Evolutionary conservation across 139 green algal species (phyloP).

Genomic region (Desmodesmus armatus): DNA sequence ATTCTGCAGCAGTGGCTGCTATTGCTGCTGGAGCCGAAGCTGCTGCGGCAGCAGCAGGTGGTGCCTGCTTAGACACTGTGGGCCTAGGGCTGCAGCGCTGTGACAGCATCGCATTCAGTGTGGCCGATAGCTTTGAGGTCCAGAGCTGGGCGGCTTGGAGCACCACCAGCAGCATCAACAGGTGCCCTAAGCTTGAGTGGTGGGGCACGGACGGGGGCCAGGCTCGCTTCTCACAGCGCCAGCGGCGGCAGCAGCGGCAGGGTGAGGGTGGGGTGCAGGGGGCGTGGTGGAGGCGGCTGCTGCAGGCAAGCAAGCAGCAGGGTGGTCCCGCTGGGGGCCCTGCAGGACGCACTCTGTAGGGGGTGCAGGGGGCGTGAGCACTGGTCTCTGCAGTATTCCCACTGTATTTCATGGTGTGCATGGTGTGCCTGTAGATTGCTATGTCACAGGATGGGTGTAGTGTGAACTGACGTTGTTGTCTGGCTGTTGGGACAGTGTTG

Average conservation of each 20-base stretch:
- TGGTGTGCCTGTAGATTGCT: too few species aligned
- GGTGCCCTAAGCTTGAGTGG: constrained; percentile 28
- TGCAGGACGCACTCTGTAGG: not conserved
- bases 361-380: not conserved
- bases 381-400: too few species aligned
- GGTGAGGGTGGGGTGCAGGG: not conserved
- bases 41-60: too few species aligned
- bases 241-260: not conserved
- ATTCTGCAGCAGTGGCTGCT: not conserved
- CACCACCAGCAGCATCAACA: constrained; percentile 37
- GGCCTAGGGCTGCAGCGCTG: too few species aligned
- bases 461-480: too few species aligned
- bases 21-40: too few species aligned
- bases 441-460: too few species aligned
- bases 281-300: not conserved
- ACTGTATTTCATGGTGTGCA: too few species aligned
- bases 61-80: too few species aligned
- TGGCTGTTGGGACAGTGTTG: too few species aligned
- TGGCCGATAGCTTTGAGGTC: too few species aligned
- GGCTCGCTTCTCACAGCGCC: constrained; percentile 20
- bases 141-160: constrained; percentile 42
- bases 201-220: not conserved
- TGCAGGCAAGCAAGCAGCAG: not conserved
- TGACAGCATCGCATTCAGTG: too few species aligned
- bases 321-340: not conserved